A percentile compares a stretch with the other conserved stretches of the same genome.
These are phyloP conservation scores for Lactarius indigo DNA, from an alignment of 768 basidiomycete genomes.

Conservation along the genomic window DNA sequence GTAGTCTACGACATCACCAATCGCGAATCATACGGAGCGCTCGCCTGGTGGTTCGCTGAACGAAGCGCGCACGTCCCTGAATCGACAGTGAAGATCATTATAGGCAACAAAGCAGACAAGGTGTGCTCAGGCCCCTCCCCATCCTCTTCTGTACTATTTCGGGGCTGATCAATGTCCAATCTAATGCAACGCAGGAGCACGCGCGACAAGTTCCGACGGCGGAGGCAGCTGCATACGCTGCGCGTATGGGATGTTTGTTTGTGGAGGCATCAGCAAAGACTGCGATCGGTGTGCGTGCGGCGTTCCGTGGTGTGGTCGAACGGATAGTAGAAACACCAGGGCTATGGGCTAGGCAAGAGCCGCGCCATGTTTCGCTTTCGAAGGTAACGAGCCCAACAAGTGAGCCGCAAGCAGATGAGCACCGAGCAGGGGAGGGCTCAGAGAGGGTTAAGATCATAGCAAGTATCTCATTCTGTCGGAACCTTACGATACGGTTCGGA, in stretches of 20 bases:
- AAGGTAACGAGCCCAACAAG: background rate
- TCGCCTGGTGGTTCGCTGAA: constrained; percentile 90
- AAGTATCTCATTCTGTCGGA: background rate
- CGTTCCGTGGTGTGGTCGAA: constrained; percentile 71
- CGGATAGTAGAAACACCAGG: constrained; percentile 79
- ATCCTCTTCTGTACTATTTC: background rate
- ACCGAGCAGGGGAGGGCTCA: background rate
- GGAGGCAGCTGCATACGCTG: constrained; percentile 78
- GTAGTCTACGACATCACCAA: constrained; percentile 93
- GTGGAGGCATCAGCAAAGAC: constrained; percentile 93
- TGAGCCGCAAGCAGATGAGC: background rate
- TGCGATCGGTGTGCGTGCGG: constrained; percentile 70
- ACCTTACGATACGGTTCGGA: background rate
- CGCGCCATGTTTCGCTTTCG: constrained; percentile 25
- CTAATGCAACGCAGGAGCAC: constrained; percentile 59
- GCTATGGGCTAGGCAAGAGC: constrained; percentile 52
- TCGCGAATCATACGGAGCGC: constrained; percentile 85
- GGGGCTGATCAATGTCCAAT: background rate
- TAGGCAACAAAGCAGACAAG: constrained; percentile 93
- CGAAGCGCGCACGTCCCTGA: constrained; percentile 85
- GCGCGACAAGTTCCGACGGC: constrained; percentile 72
- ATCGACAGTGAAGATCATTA: constrained; percentile 87
- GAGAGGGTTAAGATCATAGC: background rate
- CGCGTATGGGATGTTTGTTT: constrained; percentile 82
- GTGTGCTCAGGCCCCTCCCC: constrained; percentile 34